Conservation (phyloP, 164 flowering plant genomes). For the Cinnamomum chago region DNA sequence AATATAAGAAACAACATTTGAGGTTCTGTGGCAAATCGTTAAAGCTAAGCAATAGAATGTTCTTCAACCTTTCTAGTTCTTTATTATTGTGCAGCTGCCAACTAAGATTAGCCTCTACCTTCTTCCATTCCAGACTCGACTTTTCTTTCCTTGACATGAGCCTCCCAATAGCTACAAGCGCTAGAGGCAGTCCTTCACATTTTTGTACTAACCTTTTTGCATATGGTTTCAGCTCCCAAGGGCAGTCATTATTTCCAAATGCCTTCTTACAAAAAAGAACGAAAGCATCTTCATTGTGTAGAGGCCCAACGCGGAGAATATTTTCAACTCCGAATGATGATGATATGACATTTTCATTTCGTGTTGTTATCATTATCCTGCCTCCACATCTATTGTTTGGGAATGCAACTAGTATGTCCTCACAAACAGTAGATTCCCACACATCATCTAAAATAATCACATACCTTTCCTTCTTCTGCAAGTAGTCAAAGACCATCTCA, state of each 20-base stretch:
- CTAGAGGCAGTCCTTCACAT: slow-evolving; percentile 2
- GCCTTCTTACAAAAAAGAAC: slow-evolving; percentile 5
- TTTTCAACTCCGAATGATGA: background rate
- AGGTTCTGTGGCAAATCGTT: slow-evolving; percentile 12
- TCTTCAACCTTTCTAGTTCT: background rate
- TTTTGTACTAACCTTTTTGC: background rate
- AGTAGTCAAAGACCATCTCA: slow-evolving; percentile 29
- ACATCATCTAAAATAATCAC: slow-evolving; percentile 53
- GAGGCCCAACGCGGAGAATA: background rate
- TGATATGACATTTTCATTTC: background rate
- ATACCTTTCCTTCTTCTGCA: slow-evolving; percentile 34
- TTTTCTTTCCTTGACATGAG: background rate
- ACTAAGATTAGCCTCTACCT: slow-evolving; percentile 6
- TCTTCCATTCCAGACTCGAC: slow-evolving; percentile 12
- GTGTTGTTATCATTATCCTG: slow-evolving; percentile 37
- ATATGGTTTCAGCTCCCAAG: background rate
- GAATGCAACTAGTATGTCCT: slow-evolving; percentile 24
- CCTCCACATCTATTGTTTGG: slow-evolving; percentile 33
- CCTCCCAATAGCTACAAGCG: background rate
- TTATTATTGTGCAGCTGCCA: slow-evolving; percentile 10
- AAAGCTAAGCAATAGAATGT: slow-evolving; percentile 9
- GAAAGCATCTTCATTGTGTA: background rate
- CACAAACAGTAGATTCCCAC: slow-evolving; percentile 43
- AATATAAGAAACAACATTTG: slow-evolving; percentile 23
- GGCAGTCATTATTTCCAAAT: background rate